Evolutionary conservation across 148 eudicot genomes (phyloP).

Genomic region (Camellia granthamiana): DNA sequence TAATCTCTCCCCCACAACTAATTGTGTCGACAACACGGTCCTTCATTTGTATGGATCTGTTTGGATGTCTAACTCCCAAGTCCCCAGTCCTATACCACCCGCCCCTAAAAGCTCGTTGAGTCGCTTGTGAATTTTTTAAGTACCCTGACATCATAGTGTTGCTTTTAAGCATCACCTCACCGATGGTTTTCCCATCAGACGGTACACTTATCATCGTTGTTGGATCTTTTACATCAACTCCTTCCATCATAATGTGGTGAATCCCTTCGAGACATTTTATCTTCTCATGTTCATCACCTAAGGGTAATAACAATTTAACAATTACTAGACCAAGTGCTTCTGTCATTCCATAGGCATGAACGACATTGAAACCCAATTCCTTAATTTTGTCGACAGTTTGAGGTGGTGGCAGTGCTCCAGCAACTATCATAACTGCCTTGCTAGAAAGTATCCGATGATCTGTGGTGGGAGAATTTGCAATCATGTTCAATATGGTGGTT

Average conservation of each 20-base stretch:
- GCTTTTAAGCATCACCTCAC: slow-evolving; percentile 34
- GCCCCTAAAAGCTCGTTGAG: slow-evolving; percentile 26
- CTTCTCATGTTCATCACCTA: too few relatives aligned
- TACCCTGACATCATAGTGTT: slow-evolving; percentile 36
- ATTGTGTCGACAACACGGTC: slow-evolving; percentile 26
- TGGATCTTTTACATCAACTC: slow-evolving; percentile 37
- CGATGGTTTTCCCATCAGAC: slow-evolving; percentile 31
- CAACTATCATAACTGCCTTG: slow-evolving; percentile 41
- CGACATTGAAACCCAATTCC: slow-evolving; percentile 22
- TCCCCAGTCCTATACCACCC: slow-evolving; percentile 43
- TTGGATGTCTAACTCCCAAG: slow-evolving; percentile 20
- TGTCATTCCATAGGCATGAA: slow-evolving; percentile 37
- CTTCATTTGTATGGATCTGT: slow-evolving; percentile 29
- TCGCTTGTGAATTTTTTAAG: slow-evolving; percentile 22
- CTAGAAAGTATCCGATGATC: slow-evolving; percentile 18
- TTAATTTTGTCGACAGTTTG: slow-evolving; percentile 23
- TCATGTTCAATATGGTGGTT: slow-evolving; percentile 50
- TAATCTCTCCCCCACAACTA: slow-evolving; percentile 8
- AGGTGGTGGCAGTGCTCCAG: slow-evolving; percentile 55
- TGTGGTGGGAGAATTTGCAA: slow-evolving; percentile 24
- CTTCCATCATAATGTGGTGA: slow-evolving; percentile 27
- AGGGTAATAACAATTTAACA: not conserved
- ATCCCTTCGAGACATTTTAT: slow-evolving; percentile 12
- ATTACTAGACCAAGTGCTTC: slow-evolving; percentile 34
- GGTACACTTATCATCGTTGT: slow-evolving; percentile 30